Base-by-base conservation (phyloP, 192 early-diverging fungal genomes). In the Coemansia sp. region DNA sequence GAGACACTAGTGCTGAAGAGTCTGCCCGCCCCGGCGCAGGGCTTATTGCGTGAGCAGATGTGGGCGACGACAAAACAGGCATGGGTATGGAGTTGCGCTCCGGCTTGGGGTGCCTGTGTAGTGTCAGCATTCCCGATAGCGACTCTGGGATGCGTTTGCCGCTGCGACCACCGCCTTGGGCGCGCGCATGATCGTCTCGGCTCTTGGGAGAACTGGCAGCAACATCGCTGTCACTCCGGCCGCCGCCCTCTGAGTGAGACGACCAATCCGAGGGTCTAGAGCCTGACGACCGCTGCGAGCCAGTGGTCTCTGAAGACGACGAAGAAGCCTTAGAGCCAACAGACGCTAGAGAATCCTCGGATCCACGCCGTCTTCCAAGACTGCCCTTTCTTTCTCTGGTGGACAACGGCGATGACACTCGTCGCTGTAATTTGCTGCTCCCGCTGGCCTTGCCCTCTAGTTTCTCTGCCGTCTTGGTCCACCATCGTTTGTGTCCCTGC, bases 401-500 rank as follows among this genome's bases (percentile, higher is more conserved):
- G 20, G 43, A 28, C 36, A 55, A 64, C 18, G 58, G 25, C 14
- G 56, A 45, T 28, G 69, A 64, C 21, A 21, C 8, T 12, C 67
- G 66, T 36, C 77, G 62, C 14, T 59, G 68, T 18, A 80, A 52
- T 53, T 71, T 75, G 25, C 57, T 64, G 18, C 62, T 16, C 3
- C 41, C 53, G 10, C 39, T 63, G 16, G 35, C 33, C 35, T 45
- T 69, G 35, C 52, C 45, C 37, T 73, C 73, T 11, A 80, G 56
- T 38, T 64, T 71, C 8, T 61, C 69, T 6, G 77, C 77, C 14
- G 77, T 72, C 11, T 63, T 59, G 8, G 42, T 36, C 78, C 78
- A 81, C 78, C 78, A 81, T n/a, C 70, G 66, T 61, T 81, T 70
- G 50, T 81, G 73, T 26, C 61, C 58, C 63, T 76, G 73, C 78